Evolutionary conservation across 1,139 yeast species (phyloP).

Genomic region (Debaryomyces psychrophilus): DNA sequence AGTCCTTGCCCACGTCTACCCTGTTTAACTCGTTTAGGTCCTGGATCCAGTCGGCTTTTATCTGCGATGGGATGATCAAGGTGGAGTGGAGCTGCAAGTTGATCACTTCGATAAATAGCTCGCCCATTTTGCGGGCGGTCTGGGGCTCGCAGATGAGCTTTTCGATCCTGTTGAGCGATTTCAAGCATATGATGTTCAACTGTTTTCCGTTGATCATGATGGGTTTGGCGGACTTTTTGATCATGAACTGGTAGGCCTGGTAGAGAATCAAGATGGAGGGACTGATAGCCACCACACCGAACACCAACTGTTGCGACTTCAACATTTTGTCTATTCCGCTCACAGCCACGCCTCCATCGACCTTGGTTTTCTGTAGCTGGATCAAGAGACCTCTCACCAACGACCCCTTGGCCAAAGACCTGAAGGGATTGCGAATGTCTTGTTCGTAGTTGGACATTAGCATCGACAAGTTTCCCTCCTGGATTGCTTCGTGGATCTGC

Average conservation of each 20-base stretch:
- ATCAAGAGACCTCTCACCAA: conserved; percentile 77
- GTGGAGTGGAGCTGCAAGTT: conserved; percentile 54
- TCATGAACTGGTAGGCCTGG: conserved; percentile 32
- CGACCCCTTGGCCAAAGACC: conserved; percentile 65
- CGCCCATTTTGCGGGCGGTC: conserved; percentile 42
- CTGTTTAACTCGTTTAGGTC: conserved; percentile 59
- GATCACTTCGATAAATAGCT: conserved; percentile 59
- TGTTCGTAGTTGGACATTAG: conserved; percentile 80
- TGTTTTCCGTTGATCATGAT: conserved; percentile 43
- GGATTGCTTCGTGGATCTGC: conserved; percentile 47
- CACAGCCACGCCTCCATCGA: conserved; percentile 89
- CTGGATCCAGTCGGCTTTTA: conserved; percentile 53
- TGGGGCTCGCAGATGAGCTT: conserved; percentile 43
- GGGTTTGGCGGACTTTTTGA: conserved; percentile 35
- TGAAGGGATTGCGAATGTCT: conserved; percentile 72
- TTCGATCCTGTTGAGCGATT: conserved; percentile 61
- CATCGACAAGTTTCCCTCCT: conserved; percentile 74
- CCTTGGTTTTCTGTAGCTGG: conserved; percentile 92
- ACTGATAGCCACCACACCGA: conserved; percentile 86
- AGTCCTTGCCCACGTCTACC: conserved; percentile 26
- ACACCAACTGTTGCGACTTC: conserved; percentile 88
- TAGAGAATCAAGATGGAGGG: conserved; percentile 72
- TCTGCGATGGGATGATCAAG: conserved; percentile 47
- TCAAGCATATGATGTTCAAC: conserved; percentile 47
- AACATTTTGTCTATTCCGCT: conserved; percentile 87